phyloP scores from a whole-genome alignment of 1,284 basidiomycete species.

The Testicularia cyperi region DNA sequence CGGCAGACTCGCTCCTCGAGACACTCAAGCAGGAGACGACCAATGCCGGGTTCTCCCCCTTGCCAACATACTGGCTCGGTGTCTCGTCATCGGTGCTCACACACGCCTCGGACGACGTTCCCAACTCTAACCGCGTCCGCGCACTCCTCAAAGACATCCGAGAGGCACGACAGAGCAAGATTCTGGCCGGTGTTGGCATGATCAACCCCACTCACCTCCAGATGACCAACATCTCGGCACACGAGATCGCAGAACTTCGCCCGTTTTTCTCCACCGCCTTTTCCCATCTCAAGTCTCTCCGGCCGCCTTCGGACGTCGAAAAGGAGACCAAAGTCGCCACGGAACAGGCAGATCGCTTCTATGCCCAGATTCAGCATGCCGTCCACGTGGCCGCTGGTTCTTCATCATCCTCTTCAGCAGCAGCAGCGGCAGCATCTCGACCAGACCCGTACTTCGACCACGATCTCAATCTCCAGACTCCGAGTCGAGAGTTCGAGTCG shows the following conservation, averaged over 20 bases:
- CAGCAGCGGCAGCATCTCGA: no score
- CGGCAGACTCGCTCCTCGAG: conserved; percentile 75
- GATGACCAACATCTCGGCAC: conserved; percentile 57
- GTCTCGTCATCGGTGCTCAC: conserved; percentile 13
- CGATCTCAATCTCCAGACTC: no score
- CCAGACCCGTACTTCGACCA: no score
- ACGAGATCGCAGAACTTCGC: conserved; percentile 54
- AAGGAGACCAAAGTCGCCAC: conserved; percentile 13
- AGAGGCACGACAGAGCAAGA: conserved; percentile 90
- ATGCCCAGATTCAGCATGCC: no score
- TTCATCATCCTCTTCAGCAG: no score
- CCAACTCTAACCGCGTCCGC: conserved; percentile 76
- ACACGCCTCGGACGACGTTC: conserved; percentile 79
- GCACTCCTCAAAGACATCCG: conserved; percentile 87
- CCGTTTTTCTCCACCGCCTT: conserved; percentile 54
- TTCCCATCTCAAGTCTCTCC: conserved; percentile 35
- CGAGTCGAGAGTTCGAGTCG: no score
- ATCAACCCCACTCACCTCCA: conserved; percentile 65
- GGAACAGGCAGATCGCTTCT: no score
- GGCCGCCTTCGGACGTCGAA: conserved; percentile 15
- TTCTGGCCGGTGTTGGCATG: conserved; percentile 72
- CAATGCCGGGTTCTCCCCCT: conserved; percentile 47
- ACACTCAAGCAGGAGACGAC: conserved; percentile 55
- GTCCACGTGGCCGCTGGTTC: no score
- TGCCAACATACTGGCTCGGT: conserved; percentile 60